Percentiles rank a stretch among this genome's conserved stretches.
phyloP scores from a whole-genome alignment of 768 basidiomycete genomes.

The Podaxis carcinomalis region DNA sequence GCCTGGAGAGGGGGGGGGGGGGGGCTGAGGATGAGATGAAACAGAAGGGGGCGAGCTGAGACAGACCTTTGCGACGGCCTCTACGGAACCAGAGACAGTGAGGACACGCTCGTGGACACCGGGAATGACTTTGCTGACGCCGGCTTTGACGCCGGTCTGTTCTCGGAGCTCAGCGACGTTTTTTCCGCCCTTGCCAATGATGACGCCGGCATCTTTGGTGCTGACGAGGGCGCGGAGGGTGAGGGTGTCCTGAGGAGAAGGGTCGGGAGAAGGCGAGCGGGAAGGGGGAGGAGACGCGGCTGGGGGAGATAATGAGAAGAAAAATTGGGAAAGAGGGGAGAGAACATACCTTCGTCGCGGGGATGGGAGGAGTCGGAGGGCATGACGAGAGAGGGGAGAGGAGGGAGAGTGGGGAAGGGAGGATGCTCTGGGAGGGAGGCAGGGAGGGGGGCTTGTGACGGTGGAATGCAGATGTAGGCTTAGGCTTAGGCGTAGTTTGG shows the following conservation, averaged over 20 bases:
- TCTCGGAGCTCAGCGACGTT: conserved; percentile 97
- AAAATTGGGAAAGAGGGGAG: conserved; percentile 12
- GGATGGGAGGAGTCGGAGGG: conserved; percentile 58
- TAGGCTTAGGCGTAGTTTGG: neutral
- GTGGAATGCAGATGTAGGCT: neutral
- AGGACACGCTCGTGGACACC: conserved; percentile 98
- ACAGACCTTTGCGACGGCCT: conserved; percentile 86
- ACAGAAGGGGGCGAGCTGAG: conserved; percentile 4
- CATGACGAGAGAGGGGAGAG: conserved; percentile 42
- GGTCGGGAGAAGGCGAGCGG: conserved; percentile 73
- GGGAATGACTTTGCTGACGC: conserved; percentile 96
- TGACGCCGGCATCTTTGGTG: conserved; percentile 96
- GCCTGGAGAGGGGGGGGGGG: conserved; percentile 45
- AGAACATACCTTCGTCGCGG: conserved; percentile 49
- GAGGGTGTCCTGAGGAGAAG: conserved; percentile 67
- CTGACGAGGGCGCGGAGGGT: conserved; percentile 93
- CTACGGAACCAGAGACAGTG: conserved; percentile 88
- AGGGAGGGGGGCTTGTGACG: conserved; percentile 15
- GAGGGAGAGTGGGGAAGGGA: conserved; percentile 26
- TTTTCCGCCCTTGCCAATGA: conserved; percentile 95
- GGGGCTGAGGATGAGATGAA: conserved; percentile 13
- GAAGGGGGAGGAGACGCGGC: conserved; percentile 54
- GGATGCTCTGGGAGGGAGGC: conserved; percentile 20
- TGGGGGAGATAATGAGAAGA: conserved; percentile 9
- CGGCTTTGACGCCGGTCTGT: conserved; percentile 95